Evolutionary conservation across 108 stramenopile genomes (phyloP).

Genomic region (Cyclotella cryptica): DNA sequence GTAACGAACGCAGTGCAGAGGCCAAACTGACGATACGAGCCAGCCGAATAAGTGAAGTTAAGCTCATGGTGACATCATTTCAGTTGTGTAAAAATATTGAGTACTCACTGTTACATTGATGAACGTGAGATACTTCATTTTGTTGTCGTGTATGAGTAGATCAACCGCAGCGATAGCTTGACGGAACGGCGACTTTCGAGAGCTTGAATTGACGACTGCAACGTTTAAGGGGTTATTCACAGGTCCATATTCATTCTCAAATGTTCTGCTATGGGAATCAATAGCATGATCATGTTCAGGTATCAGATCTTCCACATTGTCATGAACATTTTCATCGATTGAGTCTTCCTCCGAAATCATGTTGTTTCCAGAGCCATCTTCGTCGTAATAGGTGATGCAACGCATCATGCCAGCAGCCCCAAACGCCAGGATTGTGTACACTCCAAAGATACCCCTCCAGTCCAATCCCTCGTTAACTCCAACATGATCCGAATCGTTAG

Average conservation of each 20-base stretch:
- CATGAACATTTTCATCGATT: not conserved
- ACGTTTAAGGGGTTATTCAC: conserved; percentile 5
- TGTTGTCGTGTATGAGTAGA: conserved; percentile 68
- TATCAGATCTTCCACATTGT: conserved; percentile 2
- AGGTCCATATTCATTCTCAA: conserved; percentile 9
- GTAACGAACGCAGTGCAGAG: conserved; percentile 72
- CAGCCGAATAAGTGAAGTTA: not conserved
- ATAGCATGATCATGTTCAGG: not conserved
- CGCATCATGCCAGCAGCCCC: conserved; percentile 3
- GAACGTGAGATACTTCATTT: conserved; percentile 84
- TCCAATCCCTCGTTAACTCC: conserved; percentile 18
- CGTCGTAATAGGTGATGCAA: conserved; percentile 11
- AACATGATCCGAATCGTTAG: conserved; percentile 1
- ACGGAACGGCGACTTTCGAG: conserved; percentile 32
- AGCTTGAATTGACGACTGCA: conserved; percentile 3
- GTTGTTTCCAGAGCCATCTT: not conserved
- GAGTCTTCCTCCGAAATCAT: not conserved
- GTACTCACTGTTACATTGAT: conserved; percentile 59
- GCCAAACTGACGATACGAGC: conserved; percentile 53
- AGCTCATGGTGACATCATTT: not conserved
- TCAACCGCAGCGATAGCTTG: conserved; percentile 65
- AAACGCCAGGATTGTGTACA: conserved; percentile 60
- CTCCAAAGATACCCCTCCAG: conserved; percentile 69
- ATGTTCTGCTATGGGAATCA: not conserved
- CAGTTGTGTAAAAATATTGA: not conserved